Base-by-base conservation (phyloP, 371 early-diverging fungal species). In the Conidiobolus coronatus region DNA sequence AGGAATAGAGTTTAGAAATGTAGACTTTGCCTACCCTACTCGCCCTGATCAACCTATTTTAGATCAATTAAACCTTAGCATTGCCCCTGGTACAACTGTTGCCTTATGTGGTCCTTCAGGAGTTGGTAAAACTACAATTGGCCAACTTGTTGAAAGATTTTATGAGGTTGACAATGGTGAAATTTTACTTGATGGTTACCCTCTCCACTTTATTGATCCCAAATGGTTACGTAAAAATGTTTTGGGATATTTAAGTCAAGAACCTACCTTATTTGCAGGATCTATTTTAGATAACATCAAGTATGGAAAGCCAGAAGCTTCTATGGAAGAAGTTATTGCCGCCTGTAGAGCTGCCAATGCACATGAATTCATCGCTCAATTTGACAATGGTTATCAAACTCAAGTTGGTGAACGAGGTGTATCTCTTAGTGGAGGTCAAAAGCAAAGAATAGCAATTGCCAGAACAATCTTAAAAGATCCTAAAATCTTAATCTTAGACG, bases 401-500 rank as follows among this genome's bases (percentile, higher is more conserved):
- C 39, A 63, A 24, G 76, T 81, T 1, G 85, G 81, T 35, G 77
- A 75, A 23, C 60, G 71, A 39, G 85, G 84, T 33, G 64, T 66
- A 49, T 69, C 67, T 24, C 60, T 89, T 21, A 71, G 73, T 50
- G 86, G 86, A 34, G 88, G 87, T 8, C 84, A 90, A 58, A 81
- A 81, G 55, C 86, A 89, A 52, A 63, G 73, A 48, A 62, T 77
- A 50, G 58, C 65, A 14, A 62, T 74, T 42, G 66, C 74, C n/a
- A 55, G 77, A 45, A 67, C 65, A 5, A 43, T 67, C 42, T 63
- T 90, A 50, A 69, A 73, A 48, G 68, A 82, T 46, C 80, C 81
- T 15, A 62, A 59, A 38, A 74, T 90, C 5, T 60, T 90, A 24
- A 56, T 92, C 9, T 60, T 92, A 13, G 96, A 95, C 54, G 96